A percentile compares a stretch with the other conserved stretches of the same genome.
These are phyloP conservation scores for Tilletia indica DNA, from an alignment of 1,284 basidiomycete genomes.

Conservation along the genomic window DNA sequence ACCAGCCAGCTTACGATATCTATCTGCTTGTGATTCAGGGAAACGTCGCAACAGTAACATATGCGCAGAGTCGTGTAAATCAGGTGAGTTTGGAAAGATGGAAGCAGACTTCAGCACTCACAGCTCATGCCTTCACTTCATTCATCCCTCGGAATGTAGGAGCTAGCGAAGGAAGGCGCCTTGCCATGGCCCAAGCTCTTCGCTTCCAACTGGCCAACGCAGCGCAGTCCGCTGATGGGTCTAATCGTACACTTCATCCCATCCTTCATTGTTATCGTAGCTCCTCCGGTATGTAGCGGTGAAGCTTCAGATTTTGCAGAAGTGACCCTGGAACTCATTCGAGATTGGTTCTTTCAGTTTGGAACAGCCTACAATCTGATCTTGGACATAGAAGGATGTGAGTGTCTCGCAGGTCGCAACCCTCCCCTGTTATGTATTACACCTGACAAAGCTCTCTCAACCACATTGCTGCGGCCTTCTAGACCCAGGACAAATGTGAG, in stretches of 20 bases:
- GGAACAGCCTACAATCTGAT: slow-evolving; percentile 59
- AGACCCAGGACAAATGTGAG: background rate
- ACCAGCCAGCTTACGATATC: background rate
- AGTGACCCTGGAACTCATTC: no score
- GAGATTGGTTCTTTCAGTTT: background rate
- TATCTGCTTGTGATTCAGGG: background rate
- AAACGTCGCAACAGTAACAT: slow-evolving; percentile 60
- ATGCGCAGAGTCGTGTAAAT: slow-evolving; percentile 60
- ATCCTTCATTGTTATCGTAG: slow-evolving; percentile 62
- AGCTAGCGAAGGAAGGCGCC: slow-evolving; percentile 64
- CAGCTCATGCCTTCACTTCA: background rate
- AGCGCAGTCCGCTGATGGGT: slow-evolving; percentile 60
- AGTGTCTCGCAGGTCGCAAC: background rate
- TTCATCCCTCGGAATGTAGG: slow-evolving; percentile 60
- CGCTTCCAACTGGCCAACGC: slow-evolving; percentile 61
- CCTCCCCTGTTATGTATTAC: no score
- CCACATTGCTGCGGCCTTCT: no score
- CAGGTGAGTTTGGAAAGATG: slow-evolving; percentile 55
- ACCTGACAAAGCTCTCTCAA: no score
- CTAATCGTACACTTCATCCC: slow-evolving; percentile 58
- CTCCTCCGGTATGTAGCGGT: slow-evolving; percentile 62
- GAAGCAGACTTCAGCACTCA: no score
- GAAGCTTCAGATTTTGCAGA: background rate
- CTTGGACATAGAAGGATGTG: slow-evolving; percentile 1
- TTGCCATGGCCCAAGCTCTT: slow-evolving; percentile 61